These are phyloP conservation scores for Hamamelis virginiana DNA, from an alignment of 164 flowering plant species.

Conservation along the genomic window DNA sequence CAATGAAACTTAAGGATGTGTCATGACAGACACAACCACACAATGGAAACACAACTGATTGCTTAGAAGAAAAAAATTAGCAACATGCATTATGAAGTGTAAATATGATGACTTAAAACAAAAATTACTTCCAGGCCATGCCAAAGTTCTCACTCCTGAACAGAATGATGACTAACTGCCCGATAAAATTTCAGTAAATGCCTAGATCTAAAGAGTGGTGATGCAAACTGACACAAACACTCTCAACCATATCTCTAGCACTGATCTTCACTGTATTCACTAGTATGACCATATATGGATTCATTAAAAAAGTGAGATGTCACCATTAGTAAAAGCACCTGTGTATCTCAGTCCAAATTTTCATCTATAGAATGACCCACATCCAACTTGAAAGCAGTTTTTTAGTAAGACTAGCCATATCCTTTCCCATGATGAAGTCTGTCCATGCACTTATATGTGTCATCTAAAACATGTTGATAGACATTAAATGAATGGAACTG, in stretches of 20 bases:
- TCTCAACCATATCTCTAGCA: neutral
- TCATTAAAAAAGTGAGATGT: too few relatives aligned
- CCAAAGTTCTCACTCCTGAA: neutral
- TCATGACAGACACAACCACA: neutral
- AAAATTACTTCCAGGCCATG: neutral
- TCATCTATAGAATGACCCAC: too few relatives aligned
- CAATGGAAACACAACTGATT: neutral
- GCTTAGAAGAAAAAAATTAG: neutral
- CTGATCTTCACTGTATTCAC: too few relatives aligned
- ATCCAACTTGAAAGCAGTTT: too few relatives aligned
- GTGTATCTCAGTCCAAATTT: too few relatives aligned
- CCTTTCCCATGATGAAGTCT: too few relatives aligned
- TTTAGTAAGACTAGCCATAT: too few relatives aligned
- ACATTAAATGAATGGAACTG: too few relatives aligned
- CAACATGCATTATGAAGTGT: neutral
- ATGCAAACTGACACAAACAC: neutral
- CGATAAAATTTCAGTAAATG: neutral
- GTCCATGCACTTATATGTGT: too few relatives aligned
- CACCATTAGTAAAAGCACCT: too few relatives aligned
- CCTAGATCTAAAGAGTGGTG: neutral
- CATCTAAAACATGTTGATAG: too few relatives aligned
- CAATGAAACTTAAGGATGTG: neutral
- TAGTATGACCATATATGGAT: too few relatives aligned
- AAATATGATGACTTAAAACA: neutral
- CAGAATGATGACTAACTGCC: neutral